phyloP scores from a whole-genome alignment of 805 yeast genomes.

The Kluyveromyces dobzhanskii region DNA sequence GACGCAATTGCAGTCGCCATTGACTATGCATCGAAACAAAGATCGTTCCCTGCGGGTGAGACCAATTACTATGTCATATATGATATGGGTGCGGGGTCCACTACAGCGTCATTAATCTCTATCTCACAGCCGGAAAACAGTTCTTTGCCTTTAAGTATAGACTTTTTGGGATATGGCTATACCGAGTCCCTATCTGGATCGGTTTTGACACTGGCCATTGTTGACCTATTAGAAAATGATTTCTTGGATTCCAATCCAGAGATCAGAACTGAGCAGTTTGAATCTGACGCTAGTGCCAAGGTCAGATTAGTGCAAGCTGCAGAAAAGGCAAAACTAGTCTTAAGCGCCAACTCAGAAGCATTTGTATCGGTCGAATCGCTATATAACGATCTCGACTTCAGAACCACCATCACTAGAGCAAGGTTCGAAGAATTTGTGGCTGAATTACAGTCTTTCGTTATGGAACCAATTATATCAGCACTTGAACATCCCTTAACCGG shows the following conservation, averaged over 20 bases:
- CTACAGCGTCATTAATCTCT: slow-evolving; percentile 76
- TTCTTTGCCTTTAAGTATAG: slow-evolving; percentile 39
- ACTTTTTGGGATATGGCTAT: slow-evolving; percentile 64
- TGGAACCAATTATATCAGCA: slow-evolving; percentile 47
- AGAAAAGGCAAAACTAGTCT: slow-evolving; percentile 77
- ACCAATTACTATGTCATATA: slow-evolving; percentile 61
- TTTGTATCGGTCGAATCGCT: slow-evolving; percentile 69
- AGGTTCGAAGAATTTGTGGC: slow-evolving; percentile 60
- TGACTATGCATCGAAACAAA: slow-evolving; percentile 48
- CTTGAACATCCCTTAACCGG: slow-evolving; percentile 31
- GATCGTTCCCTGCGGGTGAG: slow-evolving; percentile 16
- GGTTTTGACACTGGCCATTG: slow-evolving; percentile 55
- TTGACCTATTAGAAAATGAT: slow-evolving; percentile 49
- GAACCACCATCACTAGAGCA: slow-evolving; percentile 56
- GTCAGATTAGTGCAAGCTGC: slow-evolving; percentile 73
- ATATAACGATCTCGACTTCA: slow-evolving; percentile 66
- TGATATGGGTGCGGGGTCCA: slow-evolving; percentile 91
- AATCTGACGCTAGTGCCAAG: slow-evolving; percentile 45
- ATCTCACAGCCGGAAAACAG: slow-evolving; percentile 38
- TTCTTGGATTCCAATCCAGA: slow-evolving; percentile 42
- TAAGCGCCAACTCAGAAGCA: slow-evolving; percentile 84
- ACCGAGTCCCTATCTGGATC: slow-evolving; percentile 72
- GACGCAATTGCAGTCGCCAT: slow-evolving; percentile 91
- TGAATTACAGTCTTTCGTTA: slow-evolving; percentile 38
- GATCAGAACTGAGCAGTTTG: slow-evolving; percentile 32